Base-by-base conservation (phyloP, 257 asterid species). In the Osmanthus fragrans region DNA sequence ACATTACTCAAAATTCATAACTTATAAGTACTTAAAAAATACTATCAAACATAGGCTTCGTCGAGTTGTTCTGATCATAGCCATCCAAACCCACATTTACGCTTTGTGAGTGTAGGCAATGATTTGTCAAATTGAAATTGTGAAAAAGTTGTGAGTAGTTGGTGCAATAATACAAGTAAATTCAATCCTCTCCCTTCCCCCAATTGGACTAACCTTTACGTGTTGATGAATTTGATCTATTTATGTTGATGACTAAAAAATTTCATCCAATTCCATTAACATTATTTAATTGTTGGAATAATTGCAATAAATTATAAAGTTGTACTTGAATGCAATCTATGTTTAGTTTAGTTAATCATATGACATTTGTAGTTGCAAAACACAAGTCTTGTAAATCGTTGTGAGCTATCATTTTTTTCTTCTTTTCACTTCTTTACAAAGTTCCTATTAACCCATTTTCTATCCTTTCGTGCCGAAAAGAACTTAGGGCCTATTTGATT, bases 101-200 rank as follows among this genome's bases (percentile, higher is more conserved):
- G 21, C 27, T 21, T 32, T 21, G 30, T n/a, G 15, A 58, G 29
- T 7, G 5, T 58, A 58, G 32, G 29, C 33, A 63, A 86, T 86
- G 90, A 87, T 86, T 82, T 81, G 82, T 84, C 87, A 73, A 78
- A 37, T 82, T 81, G 81, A 87, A 78, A 81, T 76, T 82, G 37
- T 6, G 23, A 40, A 34, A 77, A 47, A 66, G 76, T 74, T 58
- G 77, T 33, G 69, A 60, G 72, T 69, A 72, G 33, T 56, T 47
- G 60, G 71, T 80, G 76, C 75, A 82, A 36, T 78, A 64, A 73
- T 71, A 71, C 51, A 67, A 71, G 25, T 77, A 69, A 78, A 60
- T 73, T 63, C 21, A 39, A 78, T 15, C 47, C 45, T 58, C 11
- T 56, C 65, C 60, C 4, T 37, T 30, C 76, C 29, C 11, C 18